These are phyloP conservation scores for Thelonectria discophora DNA, from an alignment of 2,329 filamentous ascomycete genomes.

Conservation along the genomic window DNA sequence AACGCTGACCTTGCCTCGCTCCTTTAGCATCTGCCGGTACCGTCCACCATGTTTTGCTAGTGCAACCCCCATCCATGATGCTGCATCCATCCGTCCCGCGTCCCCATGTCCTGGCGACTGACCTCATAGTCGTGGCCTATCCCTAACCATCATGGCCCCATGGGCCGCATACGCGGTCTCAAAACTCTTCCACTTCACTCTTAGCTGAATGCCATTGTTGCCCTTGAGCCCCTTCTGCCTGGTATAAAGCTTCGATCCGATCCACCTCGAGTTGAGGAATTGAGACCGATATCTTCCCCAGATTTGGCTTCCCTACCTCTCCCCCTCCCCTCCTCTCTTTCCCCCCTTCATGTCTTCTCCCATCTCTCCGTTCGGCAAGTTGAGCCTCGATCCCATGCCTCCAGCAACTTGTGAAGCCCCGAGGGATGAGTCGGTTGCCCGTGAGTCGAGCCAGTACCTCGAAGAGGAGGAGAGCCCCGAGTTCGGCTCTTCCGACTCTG, in stretches of 20 bases:
- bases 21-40: constrained; percentile 6
- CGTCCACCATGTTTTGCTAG: not conserved
- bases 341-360: constrained; percentile 40
- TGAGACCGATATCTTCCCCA: not conserved
- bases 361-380: constrained; percentile 40
- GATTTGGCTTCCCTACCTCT: not conserved
- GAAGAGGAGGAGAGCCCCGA: constrained; percentile 42
- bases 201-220: constrained; percentile 1
- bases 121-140: constrained; percentile 30
- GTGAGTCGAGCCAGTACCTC: constrained; percentile 15
- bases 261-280: constrained; percentile 6
- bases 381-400: constrained; percentile 45
- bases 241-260: constrained; percentile 34
- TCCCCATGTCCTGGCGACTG: constrained; percentile 12
- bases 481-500: constrained; percentile 42
- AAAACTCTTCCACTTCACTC: not conserved
- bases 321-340: not conserved
- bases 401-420: constrained; percentile 34
- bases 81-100: constrained; percentile 4
- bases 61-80: constrained; percentile 4
- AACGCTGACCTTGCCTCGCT: not conserved
- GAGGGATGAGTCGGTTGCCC: constrained; percentile 22
- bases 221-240: not conserved
- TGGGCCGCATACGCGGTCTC: constrained; percentile 29
- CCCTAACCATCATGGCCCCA: constrained; percentile 22